Conservation (phyloP, 2,329 filamentous ascomycete genomes). For the Microdochium trichocladiopsis region DNA sequence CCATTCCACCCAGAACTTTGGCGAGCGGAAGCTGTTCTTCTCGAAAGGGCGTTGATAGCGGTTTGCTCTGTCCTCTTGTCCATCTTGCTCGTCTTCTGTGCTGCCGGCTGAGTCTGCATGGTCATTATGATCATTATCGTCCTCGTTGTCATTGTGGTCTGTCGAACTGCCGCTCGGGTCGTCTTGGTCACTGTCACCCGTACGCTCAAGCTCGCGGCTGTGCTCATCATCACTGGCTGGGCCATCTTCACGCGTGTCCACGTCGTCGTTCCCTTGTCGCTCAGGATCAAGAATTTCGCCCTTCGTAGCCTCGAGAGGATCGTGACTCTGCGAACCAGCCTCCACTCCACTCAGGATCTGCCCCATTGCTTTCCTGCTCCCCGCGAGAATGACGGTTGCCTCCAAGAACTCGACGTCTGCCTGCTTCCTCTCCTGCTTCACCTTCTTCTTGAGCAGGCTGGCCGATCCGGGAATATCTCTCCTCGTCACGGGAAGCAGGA, state of each 20-base stretch:
- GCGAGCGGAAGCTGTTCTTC: slow-evolving; percentile 14
- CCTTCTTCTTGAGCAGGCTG: background rate
- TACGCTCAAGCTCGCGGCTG: background rate
- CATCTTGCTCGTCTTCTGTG: background rate
- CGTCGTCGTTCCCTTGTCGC: no score
- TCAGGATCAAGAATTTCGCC: no score
- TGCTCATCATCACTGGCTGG: background rate
- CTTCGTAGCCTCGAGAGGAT: no score
- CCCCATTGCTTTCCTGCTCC: slow-evolving; percentile 9
- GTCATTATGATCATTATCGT: slow-evolving; percentile 3
- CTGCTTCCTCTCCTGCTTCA: background rate
- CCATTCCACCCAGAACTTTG: slow-evolving; percentile 16
- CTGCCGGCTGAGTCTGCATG: slow-evolving; percentile 2
- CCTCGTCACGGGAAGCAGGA: slow-evolving; percentile 2
- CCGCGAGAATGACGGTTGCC: slow-evolving; percentile 10
- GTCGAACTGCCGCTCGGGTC: no score
- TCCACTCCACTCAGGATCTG: slow-evolving; percentile 3
- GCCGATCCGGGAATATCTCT: no score
- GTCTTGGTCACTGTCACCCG: no score
- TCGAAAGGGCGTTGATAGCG: slow-evolving; percentile 9
- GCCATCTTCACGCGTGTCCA: background rate
- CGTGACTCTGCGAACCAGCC: background rate
- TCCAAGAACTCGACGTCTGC: background rate
- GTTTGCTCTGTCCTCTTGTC: background rate
- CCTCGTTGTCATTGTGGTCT: slow-evolving; percentile 3